Base-by-base conservation (phyloP, 2,329 filamentous ascomycete genomes). In the Colletotrichum horii region DNA sequence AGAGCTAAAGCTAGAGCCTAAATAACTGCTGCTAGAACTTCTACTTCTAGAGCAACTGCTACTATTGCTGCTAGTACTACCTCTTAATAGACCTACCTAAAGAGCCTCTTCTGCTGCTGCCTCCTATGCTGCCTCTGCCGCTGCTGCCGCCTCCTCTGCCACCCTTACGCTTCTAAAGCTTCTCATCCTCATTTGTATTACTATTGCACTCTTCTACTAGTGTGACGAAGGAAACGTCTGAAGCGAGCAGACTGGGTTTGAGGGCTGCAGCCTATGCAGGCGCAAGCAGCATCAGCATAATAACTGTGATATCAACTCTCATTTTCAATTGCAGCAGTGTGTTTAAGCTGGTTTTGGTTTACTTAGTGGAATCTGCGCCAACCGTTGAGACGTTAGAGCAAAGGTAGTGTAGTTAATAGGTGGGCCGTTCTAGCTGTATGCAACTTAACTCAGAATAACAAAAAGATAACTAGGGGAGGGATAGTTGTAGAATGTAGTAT, bases 161-260 rank as follows among this genome's bases (percentile, higher is more conserved):
- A 38, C 91, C 91, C 79, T 90, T 90, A 77, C 91, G 88, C 85
- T 91, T 92, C 85, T 87, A 92, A 26, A 93, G 82, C 34, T 91
- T 87, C 69, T 88, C 82, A 68, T 83, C 80, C 22, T 76, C 48
- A 16, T 65, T 34, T 4, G 65, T 30, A 62, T 73, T 52, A 28
- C 26, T 28, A 26, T 75, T 62, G 56, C 74, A 56, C 48, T 83
- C 79, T 30, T 38, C 56, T 65, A 69, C 60, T 32, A 70, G 64
- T 24, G 69, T 64, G 58, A 74, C 36, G n/a, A 68, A 34, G 22
- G 70, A 48, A 48, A 74, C 70, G 12, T 73, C 70, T 34, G 74
- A 76, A 24, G n/a, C 60, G 16, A 76, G 68, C 52, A 78, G 77
- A 14, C 80, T 77, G 16, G 75, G 66, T 14, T 79, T 70, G 78